phyloP scores from a whole-genome alignment of 2,329 filamentous ascomycete genomes.

The Aspergillus glaucus region DNA sequence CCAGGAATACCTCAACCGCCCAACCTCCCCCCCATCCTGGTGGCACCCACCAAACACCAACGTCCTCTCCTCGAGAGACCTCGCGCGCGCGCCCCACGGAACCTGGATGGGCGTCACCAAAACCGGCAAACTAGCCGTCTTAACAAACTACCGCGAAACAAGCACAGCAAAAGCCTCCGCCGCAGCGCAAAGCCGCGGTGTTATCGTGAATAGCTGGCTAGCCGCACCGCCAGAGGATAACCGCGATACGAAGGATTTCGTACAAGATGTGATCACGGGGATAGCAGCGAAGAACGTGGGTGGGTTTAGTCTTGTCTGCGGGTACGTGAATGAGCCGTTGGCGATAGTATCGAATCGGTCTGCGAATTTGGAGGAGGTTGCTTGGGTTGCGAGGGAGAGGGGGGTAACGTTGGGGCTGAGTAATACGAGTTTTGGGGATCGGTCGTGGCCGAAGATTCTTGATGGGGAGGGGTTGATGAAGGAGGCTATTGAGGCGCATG shows the following conservation, averaged over 20 bases:
- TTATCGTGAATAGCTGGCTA: slow-evolving; percentile 52
- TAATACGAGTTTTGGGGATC: slow-evolving; percentile 52
- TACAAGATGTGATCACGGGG: slow-evolving; percentile 45
- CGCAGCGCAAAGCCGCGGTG: slow-evolving; percentile 45
- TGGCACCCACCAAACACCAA: slow-evolving; percentile 49
- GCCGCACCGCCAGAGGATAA: slow-evolving; percentile 33
- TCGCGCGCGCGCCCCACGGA: slow-evolving; percentile 50
- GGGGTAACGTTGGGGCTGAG: slow-evolving; percentile 52
- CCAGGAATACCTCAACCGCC: slow-evolving; percentile 53
- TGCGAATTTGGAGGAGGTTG: slow-evolving; percentile 39
- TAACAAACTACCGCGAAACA: slow-evolving; percentile 57
- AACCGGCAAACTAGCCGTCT: slow-evolving; percentile 51
- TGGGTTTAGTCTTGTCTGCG: slow-evolving; percentile 55
- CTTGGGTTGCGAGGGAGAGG: slow-evolving; percentile 40
- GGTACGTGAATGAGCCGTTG: slow-evolving; percentile 44
- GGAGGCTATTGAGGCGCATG: slow-evolving; percentile 40
- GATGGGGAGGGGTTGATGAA: slow-evolving; percentile 47
- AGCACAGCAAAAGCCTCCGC: slow-evolving; percentile 31
- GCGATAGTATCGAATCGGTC: slow-evolving; percentile 55
- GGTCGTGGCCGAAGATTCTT: slow-evolving; percentile 54
- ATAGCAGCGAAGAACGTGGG: slow-evolving; percentile 49
- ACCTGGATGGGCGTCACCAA: slow-evolving; percentile 58
- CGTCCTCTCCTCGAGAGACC: slow-evolving; percentile 53
- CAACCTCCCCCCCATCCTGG: slow-evolving; percentile 51
- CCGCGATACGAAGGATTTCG: slow-evolving; percentile 44